phyloP scores from a whole-genome alignment of 2,329 filamentous ascomycete species.

The Intubia oerlemansii region DNA sequence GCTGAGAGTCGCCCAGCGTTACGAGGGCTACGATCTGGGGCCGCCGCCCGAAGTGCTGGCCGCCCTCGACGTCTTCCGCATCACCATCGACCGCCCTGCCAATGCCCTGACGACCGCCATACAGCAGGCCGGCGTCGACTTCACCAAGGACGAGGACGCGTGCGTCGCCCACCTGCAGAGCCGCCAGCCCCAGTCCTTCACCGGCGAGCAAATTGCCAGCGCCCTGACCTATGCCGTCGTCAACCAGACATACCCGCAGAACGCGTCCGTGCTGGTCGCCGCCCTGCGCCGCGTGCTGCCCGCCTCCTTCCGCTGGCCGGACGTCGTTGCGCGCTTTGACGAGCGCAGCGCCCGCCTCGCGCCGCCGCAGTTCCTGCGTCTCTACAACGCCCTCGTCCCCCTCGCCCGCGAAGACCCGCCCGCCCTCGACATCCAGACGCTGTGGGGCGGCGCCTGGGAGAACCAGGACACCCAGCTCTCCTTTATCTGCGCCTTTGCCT shows the following conservation, averaged over 20 bases:
- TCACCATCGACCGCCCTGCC: constrained; percentile 35
- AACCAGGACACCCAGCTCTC: constrained; percentile 75
- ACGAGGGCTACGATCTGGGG: constrained; percentile 38
- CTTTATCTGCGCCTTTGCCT: constrained; percentile 77
- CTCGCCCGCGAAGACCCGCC: constrained; percentile 40
- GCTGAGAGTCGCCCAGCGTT: constrained; percentile 46
- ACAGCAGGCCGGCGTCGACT: constrained; percentile 51
- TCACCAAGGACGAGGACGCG: constrained; percentile 55
- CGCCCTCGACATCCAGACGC: constrained; percentile 59
- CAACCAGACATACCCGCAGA: constrained; percentile 31
- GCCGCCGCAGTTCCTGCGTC: constrained; percentile 54
- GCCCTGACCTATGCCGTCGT: constrained; percentile 49
- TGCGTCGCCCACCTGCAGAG: constrained; percentile 32
- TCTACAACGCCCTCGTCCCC: constrained; percentile 61
- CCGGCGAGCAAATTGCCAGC: constrained; percentile 62
- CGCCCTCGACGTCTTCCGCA: constrained; percentile 44
- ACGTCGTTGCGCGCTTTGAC: constrained; percentile 63
- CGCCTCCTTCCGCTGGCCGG: constrained; percentile 43
- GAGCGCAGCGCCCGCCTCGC: constrained; percentile 56
- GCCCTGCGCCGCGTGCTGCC: constrained; percentile 40
- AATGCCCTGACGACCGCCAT: constrained; percentile 44
- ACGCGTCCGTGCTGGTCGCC: constrained; percentile 34
- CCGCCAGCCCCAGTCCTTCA: constrained; percentile 32
- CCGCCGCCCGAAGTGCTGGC: constrained; percentile 51
- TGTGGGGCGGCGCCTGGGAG: constrained; percentile 85